These are phyloP conservation scores for Penicillium fuscoglaucum DNA, from an alignment of 2,329 filamentous ascomycete species.

Conservation along the genomic window DNA sequence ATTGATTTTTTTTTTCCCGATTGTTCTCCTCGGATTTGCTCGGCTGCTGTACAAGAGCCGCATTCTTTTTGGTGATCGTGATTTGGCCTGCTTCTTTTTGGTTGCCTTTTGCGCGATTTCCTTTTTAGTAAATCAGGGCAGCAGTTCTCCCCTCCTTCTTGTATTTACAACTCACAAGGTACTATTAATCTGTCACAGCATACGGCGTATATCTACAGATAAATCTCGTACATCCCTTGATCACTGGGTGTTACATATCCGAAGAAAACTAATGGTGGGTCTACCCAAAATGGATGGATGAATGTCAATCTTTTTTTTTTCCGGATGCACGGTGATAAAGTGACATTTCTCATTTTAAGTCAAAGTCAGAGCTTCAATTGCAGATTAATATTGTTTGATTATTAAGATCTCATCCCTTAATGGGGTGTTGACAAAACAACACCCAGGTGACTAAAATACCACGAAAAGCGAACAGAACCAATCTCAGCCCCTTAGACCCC, in stretches of 20 bases:
- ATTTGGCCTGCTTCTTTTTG: constrained; percentile 1
- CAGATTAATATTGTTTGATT: background rate
- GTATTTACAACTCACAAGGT: background rate
- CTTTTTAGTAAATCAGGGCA: background rate
- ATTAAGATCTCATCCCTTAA: background rate
- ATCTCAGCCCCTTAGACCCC: background rate
- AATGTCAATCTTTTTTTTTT: constrained; percentile 1
- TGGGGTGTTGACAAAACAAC: background rate
- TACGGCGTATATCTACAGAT: background rate
- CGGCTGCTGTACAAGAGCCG: constrained; percentile 5
- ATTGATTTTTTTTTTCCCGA: background rate
- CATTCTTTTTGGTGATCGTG: background rate
- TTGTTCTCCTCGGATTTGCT: background rate
- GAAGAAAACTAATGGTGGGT: constrained; percentile 1
- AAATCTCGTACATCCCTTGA: background rate
- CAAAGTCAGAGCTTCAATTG: background rate
- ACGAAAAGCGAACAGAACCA: background rate
- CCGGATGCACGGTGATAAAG: background rate
- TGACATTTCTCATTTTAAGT: constrained; percentile 1
- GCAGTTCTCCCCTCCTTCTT: background rate
- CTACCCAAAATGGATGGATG: background rate
- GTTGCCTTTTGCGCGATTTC: background rate
- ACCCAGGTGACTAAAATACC: background rate
- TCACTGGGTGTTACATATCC: background rate
- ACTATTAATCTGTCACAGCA: background rate